A percentile compares a stretch with the other conserved stretches of the same genome.
These are phyloP conservation scores for Lumnitzera racemosa DNA, from an alignment of 345 rosid genomes.

Conservation along the genomic window DNA sequence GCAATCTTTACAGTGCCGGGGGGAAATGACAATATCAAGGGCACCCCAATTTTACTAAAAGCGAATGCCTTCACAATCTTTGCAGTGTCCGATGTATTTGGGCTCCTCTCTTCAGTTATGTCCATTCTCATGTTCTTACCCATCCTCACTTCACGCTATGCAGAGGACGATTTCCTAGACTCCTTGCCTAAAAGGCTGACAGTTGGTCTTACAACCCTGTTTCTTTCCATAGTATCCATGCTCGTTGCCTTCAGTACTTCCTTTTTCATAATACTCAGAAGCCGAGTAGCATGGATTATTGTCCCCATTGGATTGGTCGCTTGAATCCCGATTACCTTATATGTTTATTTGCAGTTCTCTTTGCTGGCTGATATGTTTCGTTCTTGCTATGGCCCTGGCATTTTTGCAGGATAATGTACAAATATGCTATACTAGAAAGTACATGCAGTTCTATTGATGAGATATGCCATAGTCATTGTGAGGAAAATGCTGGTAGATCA, in stretches of 20 bases:
- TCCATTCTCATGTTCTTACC: conserved; percentile 33
- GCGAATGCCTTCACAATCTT: conserved; percentile 15
- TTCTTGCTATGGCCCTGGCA: conserved; percentile 6
- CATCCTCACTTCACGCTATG: conserved; percentile 36
- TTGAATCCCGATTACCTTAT: conserved; percentile 20
- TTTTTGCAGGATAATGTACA: background rate
- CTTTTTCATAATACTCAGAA: conserved; percentile 19
- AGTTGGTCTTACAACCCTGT: conserved; percentile 20
- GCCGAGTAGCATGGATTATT: conserved; percentile 14
- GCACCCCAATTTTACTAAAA: conserved; percentile 16
- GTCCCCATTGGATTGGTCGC: conserved; percentile 12
- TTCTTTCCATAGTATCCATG: conserved; percentile 33
- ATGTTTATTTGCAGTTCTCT: conserved; percentile 25
- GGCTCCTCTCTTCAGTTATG: conserved; percentile 27
- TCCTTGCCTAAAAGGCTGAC: conserved; percentile 32
- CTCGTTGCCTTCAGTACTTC: conserved; percentile 29
- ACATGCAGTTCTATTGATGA: background rate
- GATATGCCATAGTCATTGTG: too few relatives aligned
- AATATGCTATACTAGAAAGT: background rate
- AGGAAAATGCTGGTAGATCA: too few relatives aligned
- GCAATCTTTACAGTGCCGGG: conserved; percentile 39
- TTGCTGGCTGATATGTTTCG: conserved; percentile 16
- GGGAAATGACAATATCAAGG: conserved; percentile 16
- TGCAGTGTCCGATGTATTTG: conserved; percentile 15
- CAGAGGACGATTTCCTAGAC: conserved; percentile 26